Conservation (phyloP, 176 grass and related monocot genomes). For the Typha latifolia region DNA sequence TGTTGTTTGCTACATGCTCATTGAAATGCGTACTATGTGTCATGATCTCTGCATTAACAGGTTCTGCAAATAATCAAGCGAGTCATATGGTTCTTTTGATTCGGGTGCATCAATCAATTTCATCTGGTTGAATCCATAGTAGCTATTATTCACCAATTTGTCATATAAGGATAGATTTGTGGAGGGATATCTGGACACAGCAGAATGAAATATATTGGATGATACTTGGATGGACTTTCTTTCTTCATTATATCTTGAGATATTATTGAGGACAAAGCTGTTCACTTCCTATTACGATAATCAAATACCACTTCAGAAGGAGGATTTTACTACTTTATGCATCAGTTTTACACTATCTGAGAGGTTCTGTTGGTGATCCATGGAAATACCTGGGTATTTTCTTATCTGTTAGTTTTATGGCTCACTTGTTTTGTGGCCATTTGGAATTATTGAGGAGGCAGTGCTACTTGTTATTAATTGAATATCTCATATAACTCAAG, state of each 20-base stretch:
- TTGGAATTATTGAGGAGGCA: constrained; percentile 41
- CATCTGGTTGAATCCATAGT: constrained; percentile 27
- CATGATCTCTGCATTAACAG: constrained; percentile 27
- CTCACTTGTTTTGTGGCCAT: constrained; percentile 32
- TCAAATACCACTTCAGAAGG: constrained; percentile 29
- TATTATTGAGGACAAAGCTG: constrained; percentile 17
- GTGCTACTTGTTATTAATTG: constrained; percentile 46
- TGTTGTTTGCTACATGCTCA: constrained; percentile 23
- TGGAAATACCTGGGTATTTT: constrained; percentile 34
- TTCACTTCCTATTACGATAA: constrained; percentile 5
- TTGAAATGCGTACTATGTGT: constrained; percentile 26
- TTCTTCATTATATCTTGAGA: constrained; percentile 16
- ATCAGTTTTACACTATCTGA: constrained; percentile 19
- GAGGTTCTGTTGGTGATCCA: constrained; percentile 29
- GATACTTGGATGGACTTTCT: constrained; percentile 20
- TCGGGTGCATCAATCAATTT: constrained; percentile 17
- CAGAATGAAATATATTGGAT: constrained; percentile 24
- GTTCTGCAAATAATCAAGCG: constrained; percentile 33
- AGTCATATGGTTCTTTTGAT: constrained; percentile 16
- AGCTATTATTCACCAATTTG: constrained; percentile 15
- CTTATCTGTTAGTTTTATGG: constrained; percentile 45
- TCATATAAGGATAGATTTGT: constrained; percentile 22
- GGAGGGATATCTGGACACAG: constrained; percentile 29
- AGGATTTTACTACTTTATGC: constrained; percentile 25
- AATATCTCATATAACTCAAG: constrained; percentile 51